A percentile compares a stretch with the other conserved stretches of the same genome.
These are phyloP conservation scores for Endocalyx cinctus DNA, from an alignment of 2,329 filamentous ascomycete genomes.

Conservation along the genomic window DNA sequence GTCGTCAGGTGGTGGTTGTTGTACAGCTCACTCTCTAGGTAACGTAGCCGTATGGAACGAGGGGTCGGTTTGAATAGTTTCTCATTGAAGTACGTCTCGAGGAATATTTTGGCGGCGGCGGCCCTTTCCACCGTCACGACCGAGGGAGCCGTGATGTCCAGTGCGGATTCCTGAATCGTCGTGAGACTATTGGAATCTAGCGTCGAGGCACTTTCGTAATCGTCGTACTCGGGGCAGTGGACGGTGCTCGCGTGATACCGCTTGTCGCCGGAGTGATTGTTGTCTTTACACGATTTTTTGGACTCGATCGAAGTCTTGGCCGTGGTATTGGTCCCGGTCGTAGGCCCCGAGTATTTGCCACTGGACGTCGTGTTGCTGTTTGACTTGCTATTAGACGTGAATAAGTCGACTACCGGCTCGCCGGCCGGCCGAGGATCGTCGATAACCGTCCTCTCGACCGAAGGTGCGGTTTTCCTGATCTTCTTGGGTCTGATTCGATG, in stretches of 20 bases:
- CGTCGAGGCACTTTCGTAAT: conserved; percentile 4
- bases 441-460: conserved; percentile 28
- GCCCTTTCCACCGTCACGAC: conserved; percentile 68
- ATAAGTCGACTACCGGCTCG: conserved; percentile 13
- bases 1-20: conserved; percentile 46
- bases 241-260: conserved; percentile 19
- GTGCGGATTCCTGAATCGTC: conserved; percentile 29
- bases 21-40: conserved; percentile 61
- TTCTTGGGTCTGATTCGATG: conserved; percentile 34
- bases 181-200: conserved; percentile 23
- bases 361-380: conserved; percentile 26
- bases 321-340: conserved; percentile 25
- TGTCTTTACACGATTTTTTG: conserved; percentile 30
- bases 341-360: conserved; percentile 21
- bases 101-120: conserved; percentile 76
- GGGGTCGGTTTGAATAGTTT: conserved; percentile 53
- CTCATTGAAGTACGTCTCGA: conserved; percentile 81
- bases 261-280: conserved; percentile 24
- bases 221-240: conserved; percentile 16
- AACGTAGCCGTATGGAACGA: conserved; percentile 55
- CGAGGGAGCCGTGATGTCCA: conserved; percentile 26
- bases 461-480: conserved; percentile 30
- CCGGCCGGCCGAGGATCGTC: conserved; percentile 18
- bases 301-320: conserved; percentile 38
- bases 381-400: conserved; percentile 17